phyloP scores from a whole-genome alignment of 345 rosid species.

The Brassica cretica region DNA sequence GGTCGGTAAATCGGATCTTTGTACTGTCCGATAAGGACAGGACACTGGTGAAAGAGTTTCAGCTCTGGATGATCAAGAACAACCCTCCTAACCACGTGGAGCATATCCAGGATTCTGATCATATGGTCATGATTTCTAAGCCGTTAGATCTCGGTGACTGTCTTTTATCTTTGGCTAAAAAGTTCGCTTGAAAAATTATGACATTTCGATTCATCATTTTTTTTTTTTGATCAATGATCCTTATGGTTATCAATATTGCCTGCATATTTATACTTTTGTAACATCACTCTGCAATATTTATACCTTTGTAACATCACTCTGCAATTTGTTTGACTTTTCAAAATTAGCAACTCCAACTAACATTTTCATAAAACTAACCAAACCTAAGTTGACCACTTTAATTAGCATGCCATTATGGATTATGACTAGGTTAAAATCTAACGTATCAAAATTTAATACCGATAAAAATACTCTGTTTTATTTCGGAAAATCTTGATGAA shows the following conservation, averaged over 20 bases:
- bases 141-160: slow-evolving; percentile 34
- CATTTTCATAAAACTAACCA: not conserved
- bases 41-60: slow-evolving; percentile 27
- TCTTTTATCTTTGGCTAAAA: slow-evolving; percentile 38
- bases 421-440: slow-evolving; percentile 3
- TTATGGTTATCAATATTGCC: slow-evolving; percentile 8
- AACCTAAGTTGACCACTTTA: slow-evolving; percentile 8
- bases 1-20: slow-evolving; percentile 48
- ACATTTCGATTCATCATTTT: slow-evolving; percentile 10
- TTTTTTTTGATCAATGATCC: slow-evolving; percentile 9
- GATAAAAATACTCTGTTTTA: not conserved
- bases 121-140: slow-evolving; percentile 56
- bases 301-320: not conserved
- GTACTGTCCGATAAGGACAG: slow-evolving; percentile 45
- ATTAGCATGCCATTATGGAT: not conserved
- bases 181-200: slow-evolving; percentile 23
- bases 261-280: not conserved
- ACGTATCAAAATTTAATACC: not conserved
- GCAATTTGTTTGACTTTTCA: slow-evolving; percentile 11
- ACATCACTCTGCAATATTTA: not conserved
- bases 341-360: not conserved
- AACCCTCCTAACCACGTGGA: slow-evolving; percentile 53
- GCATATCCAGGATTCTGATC: slow-evolving; percentile 50
- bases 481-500: not conserved
- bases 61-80: slow-evolving; percentile 44